Conservation (phyloP, 345 rosid species). For the Hibiscus syriacus region DNA sequence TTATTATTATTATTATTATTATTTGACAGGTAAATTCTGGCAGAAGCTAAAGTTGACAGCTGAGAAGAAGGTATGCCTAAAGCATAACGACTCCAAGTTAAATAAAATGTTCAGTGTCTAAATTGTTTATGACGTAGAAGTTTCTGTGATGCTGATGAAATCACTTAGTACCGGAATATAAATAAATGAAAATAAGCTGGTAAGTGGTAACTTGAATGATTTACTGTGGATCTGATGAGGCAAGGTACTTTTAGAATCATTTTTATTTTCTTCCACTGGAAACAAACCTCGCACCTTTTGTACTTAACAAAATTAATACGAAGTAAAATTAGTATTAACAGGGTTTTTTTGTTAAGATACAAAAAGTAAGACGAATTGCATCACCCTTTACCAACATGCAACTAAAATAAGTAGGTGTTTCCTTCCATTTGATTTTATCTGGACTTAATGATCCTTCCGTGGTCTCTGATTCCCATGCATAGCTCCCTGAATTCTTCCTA, state of each 20-base stretch:
- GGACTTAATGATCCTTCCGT: not conserved
- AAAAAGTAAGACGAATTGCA: not conserved
- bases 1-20: too few relatives aligned
- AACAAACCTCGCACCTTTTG: not conserved
- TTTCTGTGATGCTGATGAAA: not conserved
- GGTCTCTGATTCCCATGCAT: not conserved
- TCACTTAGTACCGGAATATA: not conserved
- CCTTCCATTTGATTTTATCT: not conserved
- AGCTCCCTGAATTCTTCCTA: not conserved
- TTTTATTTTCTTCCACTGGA: not conserved
- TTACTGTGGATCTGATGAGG: not conserved
- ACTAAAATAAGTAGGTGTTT: not conserved
- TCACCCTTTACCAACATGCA: not conserved
- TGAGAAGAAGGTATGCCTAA: conserved; percentile 49
- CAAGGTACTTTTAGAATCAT: not conserved
- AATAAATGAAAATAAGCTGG: not conserved
- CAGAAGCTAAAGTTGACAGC: conserved; percentile 58
- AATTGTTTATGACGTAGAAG: not conserved
- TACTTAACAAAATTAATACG: not conserved
- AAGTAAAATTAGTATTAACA: not conserved
- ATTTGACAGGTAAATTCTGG: conserved; percentile 71
- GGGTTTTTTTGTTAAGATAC: not conserved
- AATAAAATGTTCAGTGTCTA: not conserved
- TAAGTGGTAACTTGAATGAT: not conserved
- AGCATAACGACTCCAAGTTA: not conserved